phyloP scores from a whole-genome alignment of 2,329 filamentous ascomycete genomes.

The Verticillium zaregamsianum region DNA sequence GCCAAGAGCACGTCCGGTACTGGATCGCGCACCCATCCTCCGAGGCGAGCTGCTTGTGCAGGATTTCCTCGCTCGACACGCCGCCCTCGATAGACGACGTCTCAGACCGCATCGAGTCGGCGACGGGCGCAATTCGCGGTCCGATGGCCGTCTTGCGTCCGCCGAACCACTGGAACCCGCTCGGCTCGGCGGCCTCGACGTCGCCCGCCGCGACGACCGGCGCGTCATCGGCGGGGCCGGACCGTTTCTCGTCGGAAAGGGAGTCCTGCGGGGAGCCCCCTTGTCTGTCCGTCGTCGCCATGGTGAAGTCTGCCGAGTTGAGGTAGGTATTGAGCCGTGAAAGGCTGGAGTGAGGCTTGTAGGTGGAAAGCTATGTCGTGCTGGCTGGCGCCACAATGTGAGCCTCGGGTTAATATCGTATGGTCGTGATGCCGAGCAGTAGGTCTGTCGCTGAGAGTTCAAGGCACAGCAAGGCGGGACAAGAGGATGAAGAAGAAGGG shows the following conservation, averaged over 20 bases:
- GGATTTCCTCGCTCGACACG: conserved; percentile 39
- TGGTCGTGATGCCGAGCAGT: neutral
- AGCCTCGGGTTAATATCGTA: neutral
- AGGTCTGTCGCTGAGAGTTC: neutral
- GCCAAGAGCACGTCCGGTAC: conserved; percentile 91
- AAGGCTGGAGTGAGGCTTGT: neutral
- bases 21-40: conserved; percentile 79
- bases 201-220: neutral
- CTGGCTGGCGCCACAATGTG: neutral
- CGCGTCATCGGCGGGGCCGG: neutral
- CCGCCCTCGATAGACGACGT: conserved; percentile 36
- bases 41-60: conserved; percentile 66
- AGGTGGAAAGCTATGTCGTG: neutral
- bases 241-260: neutral
- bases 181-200: neutral
- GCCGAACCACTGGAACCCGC: conserved; percentile 22
- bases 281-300: neutral
- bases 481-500: neutral
- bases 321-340: neutral
- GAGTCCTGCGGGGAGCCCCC: neutral
- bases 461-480: neutral
- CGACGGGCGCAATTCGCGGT: conserved; percentile 46
- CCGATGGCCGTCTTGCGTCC: conserved; percentile 39
- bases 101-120: conserved; percentile 21
- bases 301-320: neutral